Conservation (phyloP, 331 rosid species). For the Dryas integrifolia region DNA sequence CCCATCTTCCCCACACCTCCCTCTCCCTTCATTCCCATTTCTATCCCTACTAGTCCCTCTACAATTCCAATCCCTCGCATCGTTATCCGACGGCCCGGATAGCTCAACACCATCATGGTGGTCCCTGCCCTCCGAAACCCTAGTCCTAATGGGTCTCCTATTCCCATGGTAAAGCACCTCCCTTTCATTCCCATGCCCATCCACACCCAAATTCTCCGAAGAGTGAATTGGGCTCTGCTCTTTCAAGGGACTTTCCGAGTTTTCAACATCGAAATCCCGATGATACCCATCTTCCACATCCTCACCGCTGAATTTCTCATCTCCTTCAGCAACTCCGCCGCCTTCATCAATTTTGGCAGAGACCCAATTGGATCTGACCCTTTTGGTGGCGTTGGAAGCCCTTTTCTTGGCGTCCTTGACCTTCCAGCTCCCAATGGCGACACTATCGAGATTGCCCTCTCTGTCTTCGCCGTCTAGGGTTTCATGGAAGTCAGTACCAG, state of each 20-base stretch:
- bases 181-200: conserved; percentile 53
- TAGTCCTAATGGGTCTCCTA: conserved; percentile 52
- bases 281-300: conserved; percentile 60
- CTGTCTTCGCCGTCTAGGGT: conserved; percentile 63
- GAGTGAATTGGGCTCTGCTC: conserved; percentile 67
- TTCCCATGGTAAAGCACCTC: conserved; percentile 48
- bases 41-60: conserved; percentile 46
- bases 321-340: conserved; percentile 47
- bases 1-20: conserved; percentile 66
- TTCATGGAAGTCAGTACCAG: conserved; percentile 43
- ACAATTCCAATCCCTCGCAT: conserved; percentile 59
- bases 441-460: conserved; percentile 59
- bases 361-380: conserved; percentile 89
- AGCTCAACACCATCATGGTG: conserved; percentile 66
- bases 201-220: conserved; percentile 73
- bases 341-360: conserved; percentile 60
- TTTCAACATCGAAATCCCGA: conserved; percentile 61
- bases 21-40: conserved; percentile 51
- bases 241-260: conserved; percentile 65
- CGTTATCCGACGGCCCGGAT: conserved; percentile 73
- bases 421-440: conserved; percentile 91
- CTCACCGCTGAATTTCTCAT: conserved; percentile 59
- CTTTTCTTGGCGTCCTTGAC: conserved; percentile 73
- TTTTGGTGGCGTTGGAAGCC: conserved; percentile 53
- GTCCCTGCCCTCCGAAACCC: conserved; percentile 59